Conservation (phyloP, 441 rosid species). For the Flueggea neowawraea region DNA sequence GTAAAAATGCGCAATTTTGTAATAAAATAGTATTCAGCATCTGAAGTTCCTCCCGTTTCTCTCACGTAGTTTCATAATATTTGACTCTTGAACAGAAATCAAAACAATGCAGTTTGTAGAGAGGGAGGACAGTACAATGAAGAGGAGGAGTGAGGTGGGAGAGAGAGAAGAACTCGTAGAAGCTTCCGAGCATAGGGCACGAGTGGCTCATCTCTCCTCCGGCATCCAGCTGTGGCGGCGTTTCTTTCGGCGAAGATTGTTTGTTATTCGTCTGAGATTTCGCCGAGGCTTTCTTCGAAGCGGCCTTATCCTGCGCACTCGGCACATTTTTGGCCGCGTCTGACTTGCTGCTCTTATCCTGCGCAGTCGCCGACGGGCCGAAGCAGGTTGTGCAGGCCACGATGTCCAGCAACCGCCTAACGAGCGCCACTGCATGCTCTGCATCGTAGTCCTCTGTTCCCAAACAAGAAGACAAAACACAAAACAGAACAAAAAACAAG, state of each 20-base stretch:
- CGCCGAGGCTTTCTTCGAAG: conserved; percentile 31
- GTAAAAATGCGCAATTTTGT: no score
- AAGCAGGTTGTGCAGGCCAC: conserved; percentile 67
- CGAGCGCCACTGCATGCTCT: conserved; percentile 46
- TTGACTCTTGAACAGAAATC: no score
- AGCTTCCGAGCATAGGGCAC: conserved; percentile 58
- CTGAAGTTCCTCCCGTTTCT: no score
- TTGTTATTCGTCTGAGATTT: conserved; percentile 11
- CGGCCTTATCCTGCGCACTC: conserved; percentile 29
- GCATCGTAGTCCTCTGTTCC: conserved; percentile 49
- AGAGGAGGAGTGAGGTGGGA: conserved; percentile 64
- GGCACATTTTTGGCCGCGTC: conserved; percentile 32
- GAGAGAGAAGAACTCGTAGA: conserved; percentile 65
- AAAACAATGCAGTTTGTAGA: not conserved
- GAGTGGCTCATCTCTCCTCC: conserved; percentile 49
- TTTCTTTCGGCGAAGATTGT: conserved; percentile 19
- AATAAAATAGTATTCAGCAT: no score
- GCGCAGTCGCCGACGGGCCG: conserved; percentile 49
- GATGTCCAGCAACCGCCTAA: conserved; percentile 59
- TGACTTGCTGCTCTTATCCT: conserved; percentile 32
- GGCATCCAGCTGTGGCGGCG: conserved; percentile 12
- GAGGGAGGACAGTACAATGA: conserved; percentile 46
- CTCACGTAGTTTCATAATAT: no score
- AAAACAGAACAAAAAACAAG: not conserved
- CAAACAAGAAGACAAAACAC: not conserved